Base-by-base conservation (phyloP, 371 early-diverging fungal genomes). In the Mortierella sp. region DNA sequence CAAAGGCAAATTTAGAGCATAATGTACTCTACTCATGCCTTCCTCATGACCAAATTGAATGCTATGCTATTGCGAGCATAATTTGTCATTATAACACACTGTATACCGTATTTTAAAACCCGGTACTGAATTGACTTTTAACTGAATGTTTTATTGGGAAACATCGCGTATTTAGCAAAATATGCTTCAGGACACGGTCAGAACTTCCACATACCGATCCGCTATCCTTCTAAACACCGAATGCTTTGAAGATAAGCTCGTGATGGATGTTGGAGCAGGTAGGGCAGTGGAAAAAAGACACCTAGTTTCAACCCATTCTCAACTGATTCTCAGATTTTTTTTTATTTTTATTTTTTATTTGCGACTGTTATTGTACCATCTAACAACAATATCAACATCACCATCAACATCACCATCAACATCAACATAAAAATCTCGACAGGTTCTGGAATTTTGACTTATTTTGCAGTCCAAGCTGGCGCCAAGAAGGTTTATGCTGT, bases 241-340 rank as follows among this genome's bases (percentile, higher is more conserved):
- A 28, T 85, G 92, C 61, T 96, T 98, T 73, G 81, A 87, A 65
- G 90, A 91, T 69, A 94, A 95, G 75, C 73, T 89, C 2, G 96
- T 97, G 29, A 91, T 97, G 92, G 99, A 99, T 82, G 93, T 97
- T n/a, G 99, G 99, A 19, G 95, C 98, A 28, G 99, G 96, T 61
- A 67, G 17, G 55, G 26, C 19, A 4, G 4, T 47, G 43, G 17
- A 37, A 23, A 23, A n/a, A n/a, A n/a, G n/a, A n/a, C n/a, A n/a
- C n/a, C n/a, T n/a, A n/a, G n/a, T n/a, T n/a, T n/a, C n/a, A n/a
- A n/a, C n/a, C n/a, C n/a, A n/a, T n/a, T n/a, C n/a, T n/a, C n/a
- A n/a, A n/a, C n/a, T n/a, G n/a, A n/a, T n/a, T n/a, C 19, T 60
- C 1, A 22, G 7, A 26, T 19, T 32, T 64, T 70, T 49, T 43